Evolutionary conservation across 441 rosid species (phyloP).

Genomic region (Aleurites moluccanus): DNA sequence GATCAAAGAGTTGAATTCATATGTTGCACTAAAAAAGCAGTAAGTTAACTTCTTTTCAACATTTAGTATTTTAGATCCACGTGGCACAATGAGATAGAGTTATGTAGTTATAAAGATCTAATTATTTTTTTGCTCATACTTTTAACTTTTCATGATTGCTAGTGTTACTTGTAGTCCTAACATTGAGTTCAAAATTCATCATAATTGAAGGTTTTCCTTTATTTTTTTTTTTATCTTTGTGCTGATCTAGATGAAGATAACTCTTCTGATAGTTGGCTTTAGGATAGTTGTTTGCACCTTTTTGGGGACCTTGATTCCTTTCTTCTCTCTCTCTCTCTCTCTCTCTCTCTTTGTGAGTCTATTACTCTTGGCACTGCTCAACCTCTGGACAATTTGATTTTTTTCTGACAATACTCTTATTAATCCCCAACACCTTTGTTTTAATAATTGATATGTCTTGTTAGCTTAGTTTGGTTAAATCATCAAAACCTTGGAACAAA

Average conservation of each 20-base stretch:
- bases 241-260: background rate
- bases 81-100: background rate
- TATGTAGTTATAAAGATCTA: background rate
- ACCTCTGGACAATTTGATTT: background rate
- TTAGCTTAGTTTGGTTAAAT: background rate
- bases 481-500: background rate
- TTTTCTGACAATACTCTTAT: background rate
- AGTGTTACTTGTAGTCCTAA: background rate
- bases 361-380: background rate
- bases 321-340: background rate
- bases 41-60: constrained; percentile 34
- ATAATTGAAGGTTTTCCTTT: background rate
- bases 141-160: background rate
- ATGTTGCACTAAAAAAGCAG: constrained; percentile 89
- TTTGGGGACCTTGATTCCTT: background rate
- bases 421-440: too few species aligned
- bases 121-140: background rate
- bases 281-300: background rate
- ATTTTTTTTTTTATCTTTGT: background rate
- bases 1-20: constrained; percentile 95
- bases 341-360: background rate
- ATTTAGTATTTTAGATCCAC: constrained; percentile 6
- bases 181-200: background rate
- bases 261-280: background rate
- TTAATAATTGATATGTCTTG: background rate